Percentiles rank a stretch among this genome's conserved stretches.
phyloP scores from a whole-genome alignment of 441 rosid genomes.

The Populus hybrid region DNA sequence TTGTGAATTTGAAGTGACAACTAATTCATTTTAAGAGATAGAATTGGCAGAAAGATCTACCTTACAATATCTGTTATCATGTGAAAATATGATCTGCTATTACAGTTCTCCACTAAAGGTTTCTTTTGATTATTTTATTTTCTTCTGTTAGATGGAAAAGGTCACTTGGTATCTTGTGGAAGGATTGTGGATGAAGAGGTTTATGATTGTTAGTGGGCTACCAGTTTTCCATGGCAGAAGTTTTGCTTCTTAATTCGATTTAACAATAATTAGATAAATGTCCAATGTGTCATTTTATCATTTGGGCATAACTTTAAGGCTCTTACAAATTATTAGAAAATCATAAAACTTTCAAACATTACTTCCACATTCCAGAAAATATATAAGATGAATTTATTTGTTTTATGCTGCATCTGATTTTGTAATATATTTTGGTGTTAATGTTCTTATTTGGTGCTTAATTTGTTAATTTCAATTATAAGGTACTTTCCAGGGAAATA shows the following conservation, averaged over 20 bases:
- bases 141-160: not conserved
- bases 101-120: not conserved
- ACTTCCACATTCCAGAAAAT: not conserved
- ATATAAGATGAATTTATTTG: not conserved
- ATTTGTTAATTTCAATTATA: not conserved
- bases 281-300: not conserved
- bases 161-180: not conserved
- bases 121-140: slow-evolving; percentile 4
- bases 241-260: not conserved
- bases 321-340: slow-evolving; percentile 3
- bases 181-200: slow-evolving; percentile 8
- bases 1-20: not conserved
- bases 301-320: not conserved
- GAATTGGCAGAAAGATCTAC: not conserved
- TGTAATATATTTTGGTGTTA: not conserved
- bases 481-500: not conserved
- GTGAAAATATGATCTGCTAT: not conserved
- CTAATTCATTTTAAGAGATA: not conserved
- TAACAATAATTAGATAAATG: not conserved
- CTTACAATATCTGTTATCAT: not conserved
- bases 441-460: not conserved
- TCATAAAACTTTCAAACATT: not conserved
- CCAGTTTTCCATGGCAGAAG: not conserved
- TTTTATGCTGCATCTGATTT: not conserved
- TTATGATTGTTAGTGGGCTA: not conserved